Percentiles rank a stretch among this genome's conserved stretches.
Conservation (phyloP, 768 basidiomycete species). For the Lenzites betulinus region DNA sequence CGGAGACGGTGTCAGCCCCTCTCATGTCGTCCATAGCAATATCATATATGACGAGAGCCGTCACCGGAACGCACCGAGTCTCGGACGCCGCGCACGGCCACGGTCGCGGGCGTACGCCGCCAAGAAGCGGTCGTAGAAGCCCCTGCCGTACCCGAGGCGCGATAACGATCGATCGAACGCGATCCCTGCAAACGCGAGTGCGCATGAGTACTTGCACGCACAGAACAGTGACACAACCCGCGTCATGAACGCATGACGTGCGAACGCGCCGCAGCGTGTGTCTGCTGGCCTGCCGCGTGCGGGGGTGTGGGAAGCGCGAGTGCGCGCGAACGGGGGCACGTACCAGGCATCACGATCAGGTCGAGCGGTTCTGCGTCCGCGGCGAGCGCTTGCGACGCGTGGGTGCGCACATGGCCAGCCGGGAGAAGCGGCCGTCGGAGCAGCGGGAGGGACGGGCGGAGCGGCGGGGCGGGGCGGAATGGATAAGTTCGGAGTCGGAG, state of each 20-base stretch:
- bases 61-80: slow-evolving; percentile 60
- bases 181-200: slow-evolving; percentile 49
- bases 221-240: neutral
- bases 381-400: slow-evolving; percentile 37
- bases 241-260: neutral
- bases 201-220: neutral
- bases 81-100: slow-evolving; percentile 58
- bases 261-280: too few relatives aligned
- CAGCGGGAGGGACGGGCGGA: neutral
- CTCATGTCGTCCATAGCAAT: too few relatives aligned
- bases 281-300: slow-evolving; percentile 1
- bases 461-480: neutral
- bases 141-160: slow-evolving; percentile 81
- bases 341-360: slow-evolving; percentile 70
- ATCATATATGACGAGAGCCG: too few relatives aligned
- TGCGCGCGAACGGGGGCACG: slow-evolving; percentile 9
- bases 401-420: neutral
- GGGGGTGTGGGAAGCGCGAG: neutral
- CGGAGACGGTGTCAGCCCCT: slow-evolving; percentile 3
- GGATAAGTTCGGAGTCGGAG: too few relatives aligned
- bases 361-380: slow-evolving; percentile 48
- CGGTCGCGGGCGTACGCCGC: too few relatives aligned
- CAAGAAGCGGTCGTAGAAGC: slow-evolving; percentile 80
- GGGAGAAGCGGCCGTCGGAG: neutral
- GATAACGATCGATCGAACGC: slow-evolving; percentile 71